A percentile compares a stretch with the other conserved stretches of the same genome.
These are phyloP conservation scores for Gamsiella multidivaricata DNA, from an alignment of 192 early-diverging fungal species.

Conservation along the genomic window DNA sequence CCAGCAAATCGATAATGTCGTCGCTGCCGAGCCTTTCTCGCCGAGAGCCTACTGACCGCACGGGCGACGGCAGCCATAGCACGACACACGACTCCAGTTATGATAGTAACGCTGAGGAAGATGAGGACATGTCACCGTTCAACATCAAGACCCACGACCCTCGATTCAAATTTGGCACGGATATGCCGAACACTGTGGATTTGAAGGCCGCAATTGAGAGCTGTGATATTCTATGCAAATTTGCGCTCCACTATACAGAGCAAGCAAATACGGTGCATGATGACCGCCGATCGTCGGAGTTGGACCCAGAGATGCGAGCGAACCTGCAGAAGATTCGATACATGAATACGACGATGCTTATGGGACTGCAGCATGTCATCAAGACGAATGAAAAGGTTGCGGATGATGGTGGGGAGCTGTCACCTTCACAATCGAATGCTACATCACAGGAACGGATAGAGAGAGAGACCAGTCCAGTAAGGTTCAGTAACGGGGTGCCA, in stretches of 20 bases:
- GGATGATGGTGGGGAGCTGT: background rate
- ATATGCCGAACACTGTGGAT: constrained; percentile 43
- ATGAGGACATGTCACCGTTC: background rate
- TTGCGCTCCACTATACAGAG: constrained; percentile 39
- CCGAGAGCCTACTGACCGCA: background rate
- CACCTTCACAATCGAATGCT: background rate
- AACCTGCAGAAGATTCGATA: constrained; percentile 42
- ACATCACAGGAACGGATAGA: background rate
- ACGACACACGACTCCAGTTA: constrained; percentile 15
- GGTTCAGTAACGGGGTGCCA: constrained; percentile 18
- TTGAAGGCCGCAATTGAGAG: constrained; percentile 37
- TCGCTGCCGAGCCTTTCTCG: background rate
- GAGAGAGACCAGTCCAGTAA: background rate
- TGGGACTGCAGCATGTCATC: constrained; percentile 22
- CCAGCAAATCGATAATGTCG: background rate
- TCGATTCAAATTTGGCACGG: constrained; percentile 40
- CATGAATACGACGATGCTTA: constrained; percentile 50
- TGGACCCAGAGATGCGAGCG: constrained; percentile 20
- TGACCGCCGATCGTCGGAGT: background rate
- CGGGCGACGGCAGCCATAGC: background rate
- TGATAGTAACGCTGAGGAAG: constrained; percentile 13
- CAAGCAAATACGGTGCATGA: background rate
- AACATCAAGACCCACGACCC: background rate
- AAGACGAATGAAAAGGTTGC: background rate
- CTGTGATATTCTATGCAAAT: constrained; percentile 39